Percentiles rank a stretch among this genome's conserved stretches.
phyloP scores from a whole-genome alignment of 768 basidiomycete genomes.

The Tephrocybe sp. region DNA sequence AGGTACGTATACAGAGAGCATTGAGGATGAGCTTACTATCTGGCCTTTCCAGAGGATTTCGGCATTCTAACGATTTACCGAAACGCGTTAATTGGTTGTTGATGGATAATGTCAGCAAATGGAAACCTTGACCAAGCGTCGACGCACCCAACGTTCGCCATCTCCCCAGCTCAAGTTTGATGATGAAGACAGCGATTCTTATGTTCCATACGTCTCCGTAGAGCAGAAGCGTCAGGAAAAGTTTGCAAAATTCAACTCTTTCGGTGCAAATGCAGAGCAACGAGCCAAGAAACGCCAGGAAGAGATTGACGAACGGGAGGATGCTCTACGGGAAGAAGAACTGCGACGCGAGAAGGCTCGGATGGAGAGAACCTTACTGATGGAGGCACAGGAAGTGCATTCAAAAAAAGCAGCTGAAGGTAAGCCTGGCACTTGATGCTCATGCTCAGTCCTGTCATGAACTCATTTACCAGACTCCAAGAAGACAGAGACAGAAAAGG shows the following conservation, averaged over 20 bases:
- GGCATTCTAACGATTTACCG: not conserved
- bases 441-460: not conserved
- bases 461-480: constrained; percentile 58
- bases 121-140: constrained; percentile 48
- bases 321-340: constrained; percentile 81
- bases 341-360: constrained; percentile 68
- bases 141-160: constrained; percentile 53
- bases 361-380: constrained; percentile 82
- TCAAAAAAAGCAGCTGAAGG: constrained; percentile 79
- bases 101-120: constrained; percentile 20
- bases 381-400: constrained; percentile 97
- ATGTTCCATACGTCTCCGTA: constrained; percentile 87
- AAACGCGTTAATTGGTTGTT: not conserved
- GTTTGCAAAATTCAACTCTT: constrained; percentile 70
- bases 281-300: constrained; percentile 50
- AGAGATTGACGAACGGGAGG: constrained; percentile 69
- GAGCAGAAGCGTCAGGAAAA: constrained; percentile 81
- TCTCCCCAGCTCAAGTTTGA: constrained; percentile 64
- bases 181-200: constrained; percentile 55
- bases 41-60: not conserved
- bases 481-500: constrained; percentile 86
- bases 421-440: constrained; percentile 26
- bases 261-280: constrained; percentile 54
- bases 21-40: not conserved
- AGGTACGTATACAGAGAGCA: no score